A percentile compares a stretch with the other conserved stretches of the same genome.
phyloP scores from a whole-genome alignment of 31 red algal genomes.

The Asparagopsis taxiformis region DNA sequence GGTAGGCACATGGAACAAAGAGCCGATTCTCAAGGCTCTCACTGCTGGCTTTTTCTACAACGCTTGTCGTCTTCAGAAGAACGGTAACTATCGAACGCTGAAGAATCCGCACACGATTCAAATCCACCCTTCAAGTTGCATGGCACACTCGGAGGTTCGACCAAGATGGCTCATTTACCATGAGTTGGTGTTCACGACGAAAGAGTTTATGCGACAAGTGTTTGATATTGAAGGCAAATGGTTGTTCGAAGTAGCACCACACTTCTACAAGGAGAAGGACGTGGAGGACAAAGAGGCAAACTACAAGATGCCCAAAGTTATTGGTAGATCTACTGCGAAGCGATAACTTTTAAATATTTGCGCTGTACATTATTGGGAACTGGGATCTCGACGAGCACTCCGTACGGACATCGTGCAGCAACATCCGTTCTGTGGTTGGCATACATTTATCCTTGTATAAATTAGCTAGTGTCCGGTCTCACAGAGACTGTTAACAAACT shows the following conservation, averaged over 20 bases:
- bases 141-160: slow-evolving; percentile 60
- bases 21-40: slow-evolving; percentile 75
- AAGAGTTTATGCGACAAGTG: slow-evolving; percentile 90
- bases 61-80: slow-evolving; percentile 68
- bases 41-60: slow-evolving; percentile 89
- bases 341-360: slow-evolving; percentile 1
- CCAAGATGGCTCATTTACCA: slow-evolving; percentile 92
- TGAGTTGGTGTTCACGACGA: slow-evolving; percentile 92
- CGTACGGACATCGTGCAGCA: too few species aligned
- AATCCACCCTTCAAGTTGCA: slow-evolving; percentile 81
- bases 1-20: slow-evolving; percentile 36
- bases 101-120: slow-evolving; percentile 80
- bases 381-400: too few species aligned
- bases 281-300: slow-evolving; percentile 73
- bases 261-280: slow-evolving; percentile 82
- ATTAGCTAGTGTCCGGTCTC: too few species aligned
- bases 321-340: slow-evolving; percentile 34
- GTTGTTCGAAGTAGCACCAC: slow-evolving; percentile 86
- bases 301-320: slow-evolving; percentile 62
- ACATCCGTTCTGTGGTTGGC: too few species aligned
- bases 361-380: too few species aligned
- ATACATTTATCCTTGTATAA: too few species aligned
- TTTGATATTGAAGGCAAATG: slow-evolving; percentile 82
- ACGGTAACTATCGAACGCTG: slow-evolving; percentile 82
- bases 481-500: slow-evolving; percentile 37